phyloP scores from a whole-genome alignment of 2,329 filamentous ascomycete genomes.

The Claviceps purpurea region DNA sequence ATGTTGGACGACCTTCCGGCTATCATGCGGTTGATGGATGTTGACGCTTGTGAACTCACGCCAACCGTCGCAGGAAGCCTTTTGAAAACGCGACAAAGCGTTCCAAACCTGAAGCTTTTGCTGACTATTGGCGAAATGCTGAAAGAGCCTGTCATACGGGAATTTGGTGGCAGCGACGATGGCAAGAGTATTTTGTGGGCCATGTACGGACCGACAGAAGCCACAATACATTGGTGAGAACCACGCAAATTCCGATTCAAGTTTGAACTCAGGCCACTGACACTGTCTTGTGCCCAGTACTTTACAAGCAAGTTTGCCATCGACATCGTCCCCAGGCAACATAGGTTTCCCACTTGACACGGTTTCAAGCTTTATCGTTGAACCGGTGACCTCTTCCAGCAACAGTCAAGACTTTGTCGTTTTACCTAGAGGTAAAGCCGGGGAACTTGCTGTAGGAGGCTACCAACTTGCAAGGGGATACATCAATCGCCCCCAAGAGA shows the following conservation, averaged over 20 bases:
- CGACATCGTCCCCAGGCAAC: slow-evolving; percentile 44
- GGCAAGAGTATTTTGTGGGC: slow-evolving; percentile 61
- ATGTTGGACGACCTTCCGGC: slow-evolving; percentile 65
- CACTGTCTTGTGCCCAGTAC: slow-evolving; percentile 35
- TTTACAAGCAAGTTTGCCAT: slow-evolving; percentile 49
- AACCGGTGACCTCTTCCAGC: slow-evolving; percentile 22
- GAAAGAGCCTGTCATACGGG: slow-evolving; percentile 58
- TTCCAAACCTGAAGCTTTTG: slow-evolving; percentile 55
- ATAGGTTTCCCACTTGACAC: slow-evolving; percentile 73
- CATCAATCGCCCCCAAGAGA: slow-evolving; percentile 68
- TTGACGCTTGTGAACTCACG: slow-evolving; percentile 81
- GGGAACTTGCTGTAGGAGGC: slow-evolving; percentile 73
- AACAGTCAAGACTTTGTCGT: slow-evolving; percentile 29
- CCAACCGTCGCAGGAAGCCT: slow-evolving; percentile 76
- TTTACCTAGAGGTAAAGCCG: slow-evolving; percentile 52
- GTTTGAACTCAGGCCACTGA: not conserved
- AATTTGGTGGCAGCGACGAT: slow-evolving; percentile 53
- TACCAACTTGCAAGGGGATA: slow-evolving; percentile 69
- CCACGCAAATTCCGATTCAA: not conserved
- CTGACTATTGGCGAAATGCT: slow-evolving; percentile 92
- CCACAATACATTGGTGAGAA: slow-evolving; percentile 65
- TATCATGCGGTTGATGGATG: slow-evolving; percentile 47
- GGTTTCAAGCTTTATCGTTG: slow-evolving; percentile 62
- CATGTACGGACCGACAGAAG: slow-evolving; percentile 92
- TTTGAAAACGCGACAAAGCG: slow-evolving; percentile 51